Base-by-base conservation (phyloP, 2,329 filamentous ascomycete species). In the Cylindrodendrum hubeiense region DNA sequence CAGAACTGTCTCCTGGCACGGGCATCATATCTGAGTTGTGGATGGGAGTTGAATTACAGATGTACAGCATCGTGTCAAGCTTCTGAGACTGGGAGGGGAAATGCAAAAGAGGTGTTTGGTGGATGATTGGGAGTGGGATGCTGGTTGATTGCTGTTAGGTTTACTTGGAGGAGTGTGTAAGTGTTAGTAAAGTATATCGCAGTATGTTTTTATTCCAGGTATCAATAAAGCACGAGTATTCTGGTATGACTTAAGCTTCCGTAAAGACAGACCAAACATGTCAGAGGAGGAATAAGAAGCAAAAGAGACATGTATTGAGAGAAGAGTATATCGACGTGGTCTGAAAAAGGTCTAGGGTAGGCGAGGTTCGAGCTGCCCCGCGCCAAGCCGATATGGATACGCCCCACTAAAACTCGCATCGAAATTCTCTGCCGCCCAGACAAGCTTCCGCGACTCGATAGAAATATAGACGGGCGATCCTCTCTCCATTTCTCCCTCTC, bases 341-440 rank as follows among this genome's bases (percentile, higher is more conserved):
- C 4, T 19, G 8, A 19, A n/a, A 9, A 39, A 47, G 24, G 15
- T 61, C 22, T 21, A 62, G 43, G 60, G 60, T 62, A 57, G 21
- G 12, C 5, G 49, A 46, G 12, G 12, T 49, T 15, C n/a, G 26
- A 37, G 37, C n/a, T 60, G 43, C 64, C 64, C 51, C 60, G 51
- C 60, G 50, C 54, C 33, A 60, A 63, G 56, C 24, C 54, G 30
- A 34, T 49, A 50, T 41, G 5, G 50, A 21, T 21, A 10, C 13
- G 58, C 47, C 59, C 66, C 66, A 65, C 66, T 66, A 55, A 61
- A 65, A 50, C 33, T 58, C 49, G 21, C 41, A 34, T 57, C 41
- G 55, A 68, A 68, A 68, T 68, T 68, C 66, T 68, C 66, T 67
- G 53, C 33, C 57, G 34, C 50, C 49, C 53, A 62, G 46, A 34